Percentiles rank a stretch among this genome's conserved stretches.
Evolutionary conservation across 2,329 filamentous ascomycete species (phyloP).

Genomic region (Fusarium papillatum): DNA sequence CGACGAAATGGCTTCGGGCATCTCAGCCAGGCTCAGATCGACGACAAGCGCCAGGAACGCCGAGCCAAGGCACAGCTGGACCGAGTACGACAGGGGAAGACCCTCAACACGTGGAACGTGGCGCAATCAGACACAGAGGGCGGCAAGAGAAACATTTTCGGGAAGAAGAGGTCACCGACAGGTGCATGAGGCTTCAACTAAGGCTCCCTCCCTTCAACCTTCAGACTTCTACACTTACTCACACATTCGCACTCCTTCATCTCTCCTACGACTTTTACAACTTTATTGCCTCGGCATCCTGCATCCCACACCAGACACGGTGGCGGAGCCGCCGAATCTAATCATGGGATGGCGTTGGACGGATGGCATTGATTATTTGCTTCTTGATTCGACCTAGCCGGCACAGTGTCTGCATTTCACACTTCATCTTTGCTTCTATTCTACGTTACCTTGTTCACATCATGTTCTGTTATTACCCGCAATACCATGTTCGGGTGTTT

Average conservation of each 20-base stretch:
- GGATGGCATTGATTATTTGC: constrained; percentile 40
- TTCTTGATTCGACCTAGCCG: constrained; percentile 39
- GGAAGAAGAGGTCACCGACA: constrained; percentile 51
- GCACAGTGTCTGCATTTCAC: constrained; percentile 41
- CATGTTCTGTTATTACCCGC: constrained; percentile 22
- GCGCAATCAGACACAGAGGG: constrained; percentile 46
- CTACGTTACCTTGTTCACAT: constrained; percentile 16
- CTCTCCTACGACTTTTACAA: constrained; percentile 15
- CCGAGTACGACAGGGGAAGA: constrained; percentile 45
- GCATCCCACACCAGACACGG: constrained; percentile 23
- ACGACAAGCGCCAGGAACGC: constrained; percentile 79
- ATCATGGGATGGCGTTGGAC: constrained; percentile 45
- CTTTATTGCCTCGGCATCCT: constrained; percentile 29
- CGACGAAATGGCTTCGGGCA: constrained; percentile 85
- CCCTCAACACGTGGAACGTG: constrained; percentile 47
- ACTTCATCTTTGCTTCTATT: constrained; percentile 20
- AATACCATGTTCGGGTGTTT: constrained; percentile 18
- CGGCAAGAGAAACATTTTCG: constrained; percentile 59
- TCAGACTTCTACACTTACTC: not conserved
- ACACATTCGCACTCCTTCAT: constrained; percentile 27
- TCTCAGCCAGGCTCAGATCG: constrained; percentile 85
- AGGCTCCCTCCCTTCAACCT: not conserved
- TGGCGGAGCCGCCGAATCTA: constrained; percentile 32
- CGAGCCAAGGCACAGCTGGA: constrained; percentile 66
- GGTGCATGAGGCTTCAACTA: constrained; percentile 17